phyloP scores from a whole-genome alignment of 1,284 basidiomycete species.

The Cutaneotrichosporon cutaneum region DNA sequence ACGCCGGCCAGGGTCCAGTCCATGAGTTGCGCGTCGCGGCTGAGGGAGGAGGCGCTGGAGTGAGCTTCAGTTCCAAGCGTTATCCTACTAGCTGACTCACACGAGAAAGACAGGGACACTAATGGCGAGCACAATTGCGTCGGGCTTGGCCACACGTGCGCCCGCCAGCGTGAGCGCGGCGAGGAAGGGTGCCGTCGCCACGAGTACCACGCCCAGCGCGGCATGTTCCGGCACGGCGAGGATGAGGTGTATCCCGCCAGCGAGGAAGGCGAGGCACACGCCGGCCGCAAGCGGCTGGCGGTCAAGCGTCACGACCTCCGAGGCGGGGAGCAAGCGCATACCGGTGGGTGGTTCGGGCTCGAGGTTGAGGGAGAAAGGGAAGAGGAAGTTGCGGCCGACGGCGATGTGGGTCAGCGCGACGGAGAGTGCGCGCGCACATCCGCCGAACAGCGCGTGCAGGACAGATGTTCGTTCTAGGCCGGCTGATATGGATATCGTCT shows the following conservation, averaged over 20 bases:
- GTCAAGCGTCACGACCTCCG: slow-evolving; percentile 28
- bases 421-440: not conserved
- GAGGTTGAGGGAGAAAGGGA: not conserved
- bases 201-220: slow-evolving; percentile 31
- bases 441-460: not conserved
- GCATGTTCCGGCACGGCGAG: slow-evolving; percentile 24
- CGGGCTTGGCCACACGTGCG: slow-evolving; percentile 11
- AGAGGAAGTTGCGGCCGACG: not conserved
- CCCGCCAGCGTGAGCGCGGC: slow-evolving; percentile 38
- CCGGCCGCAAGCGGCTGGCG: slow-evolving; percentile 27
- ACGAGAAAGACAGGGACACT: not conserved
- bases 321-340: not conserved
- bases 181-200: slow-evolving; percentile 32
- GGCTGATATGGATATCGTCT: not conserved
- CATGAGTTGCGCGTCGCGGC: not conserved
- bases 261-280: slow-evolving; percentile 25
- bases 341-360: not conserved
- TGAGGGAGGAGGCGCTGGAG: not conserved
- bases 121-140: not conserved
- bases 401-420: slow-evolving; percentile 5
- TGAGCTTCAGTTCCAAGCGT: not conserved
- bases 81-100: not conserved
- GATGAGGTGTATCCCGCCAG: slow-evolving; percentile 2
- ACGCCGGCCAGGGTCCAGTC: not conserved
- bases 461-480: not conserved